These are phyloP conservation scores for Candida ulmi DNA, from an alignment of 805 yeast species.

Conservation along the genomic window DNA sequence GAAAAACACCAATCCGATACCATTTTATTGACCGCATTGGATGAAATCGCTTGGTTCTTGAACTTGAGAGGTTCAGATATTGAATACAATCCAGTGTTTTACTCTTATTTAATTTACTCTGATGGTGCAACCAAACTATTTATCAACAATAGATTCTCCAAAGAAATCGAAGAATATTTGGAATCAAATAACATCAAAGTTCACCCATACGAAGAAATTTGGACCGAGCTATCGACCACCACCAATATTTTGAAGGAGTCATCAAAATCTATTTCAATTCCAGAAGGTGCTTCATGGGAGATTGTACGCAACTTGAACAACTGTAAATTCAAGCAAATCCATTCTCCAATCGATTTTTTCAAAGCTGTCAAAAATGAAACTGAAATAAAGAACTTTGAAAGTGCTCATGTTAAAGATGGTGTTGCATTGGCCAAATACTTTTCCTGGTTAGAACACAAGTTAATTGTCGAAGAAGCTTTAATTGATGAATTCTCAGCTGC, in stretches of 20 bases:
- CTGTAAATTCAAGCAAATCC: slow-evolving; percentile 32
- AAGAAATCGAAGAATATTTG: slow-evolving; percentile 35
- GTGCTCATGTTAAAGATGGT: slow-evolving; percentile 83
- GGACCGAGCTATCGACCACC: slow-evolving; percentile 41
- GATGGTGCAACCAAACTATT: slow-evolving; percentile 43
- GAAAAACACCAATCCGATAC: slow-evolving; percentile 30
- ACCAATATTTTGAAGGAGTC: slow-evolving; percentile 16
- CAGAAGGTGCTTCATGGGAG: slow-evolving; percentile 65
- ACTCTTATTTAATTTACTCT: slow-evolving; percentile 49
- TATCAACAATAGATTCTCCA: slow-evolving; percentile 39
- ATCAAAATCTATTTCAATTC: slow-evolving; percentile 37
- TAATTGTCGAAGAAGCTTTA: slow-evolving; percentile 33
- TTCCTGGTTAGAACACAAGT: slow-evolving; percentile 73
- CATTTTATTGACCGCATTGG: slow-evolving; percentile 65
- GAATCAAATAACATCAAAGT: slow-evolving; percentile 40
- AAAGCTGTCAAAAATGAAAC: slow-evolving; percentile 72
- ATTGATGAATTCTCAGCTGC: slow-evolving; percentile 66
- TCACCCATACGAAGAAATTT: slow-evolving; percentile 51
- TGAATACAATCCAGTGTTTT: slow-evolving; percentile 83
- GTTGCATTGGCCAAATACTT: slow-evolving; percentile 66
- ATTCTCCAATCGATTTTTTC: slow-evolving; percentile 58
- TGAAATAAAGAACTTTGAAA: slow-evolving; percentile 66
- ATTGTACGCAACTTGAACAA: slow-evolving; percentile 45
- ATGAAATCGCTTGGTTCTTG: slow-evolving; percentile 88
- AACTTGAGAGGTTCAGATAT: slow-evolving; percentile 83